phyloP scores from a whole-genome alignment of 148 eudicot genomes.

The Talinum fruticosum region DNA sequence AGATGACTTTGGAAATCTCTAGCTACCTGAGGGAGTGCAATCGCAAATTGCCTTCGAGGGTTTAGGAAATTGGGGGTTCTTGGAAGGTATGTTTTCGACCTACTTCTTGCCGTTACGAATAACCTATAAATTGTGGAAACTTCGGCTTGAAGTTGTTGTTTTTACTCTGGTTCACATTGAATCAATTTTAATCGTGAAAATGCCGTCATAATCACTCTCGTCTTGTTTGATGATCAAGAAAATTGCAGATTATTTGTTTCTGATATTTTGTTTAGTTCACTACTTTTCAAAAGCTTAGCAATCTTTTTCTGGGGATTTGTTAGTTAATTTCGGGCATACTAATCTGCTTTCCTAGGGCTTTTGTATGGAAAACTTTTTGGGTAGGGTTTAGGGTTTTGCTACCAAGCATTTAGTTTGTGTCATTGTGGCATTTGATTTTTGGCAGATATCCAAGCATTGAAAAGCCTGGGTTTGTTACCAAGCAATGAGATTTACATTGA shows the following conservation, averaged over 20 bases:
- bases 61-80: not conserved
- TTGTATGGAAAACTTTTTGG: not conserved
- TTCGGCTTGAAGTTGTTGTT: not conserved
- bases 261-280: not conserved
- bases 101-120: not conserved
- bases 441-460: too few species aligned
- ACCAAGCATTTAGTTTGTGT: not conserved
- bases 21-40: not conserved
- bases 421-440: too few species aligned
- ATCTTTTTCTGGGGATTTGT: not conserved
- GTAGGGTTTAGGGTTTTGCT: not conserved
- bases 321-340: not conserved
- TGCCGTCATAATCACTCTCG: not conserved
- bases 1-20: not conserved
- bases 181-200: too few species aligned
- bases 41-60: too few species aligned
- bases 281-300: not conserved
- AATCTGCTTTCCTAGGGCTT: not conserved
- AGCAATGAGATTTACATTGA: not conserved
- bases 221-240: not conserved
- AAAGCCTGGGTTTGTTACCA: not conserved
- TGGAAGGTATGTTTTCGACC: not conserved
- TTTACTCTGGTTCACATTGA: not conserved
- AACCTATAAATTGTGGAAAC: too few species aligned
- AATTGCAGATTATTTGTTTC: not conserved